Conservation (phyloP, 2,329 filamentous ascomycete species). For the Pestalotiopsis sp. region DNA sequence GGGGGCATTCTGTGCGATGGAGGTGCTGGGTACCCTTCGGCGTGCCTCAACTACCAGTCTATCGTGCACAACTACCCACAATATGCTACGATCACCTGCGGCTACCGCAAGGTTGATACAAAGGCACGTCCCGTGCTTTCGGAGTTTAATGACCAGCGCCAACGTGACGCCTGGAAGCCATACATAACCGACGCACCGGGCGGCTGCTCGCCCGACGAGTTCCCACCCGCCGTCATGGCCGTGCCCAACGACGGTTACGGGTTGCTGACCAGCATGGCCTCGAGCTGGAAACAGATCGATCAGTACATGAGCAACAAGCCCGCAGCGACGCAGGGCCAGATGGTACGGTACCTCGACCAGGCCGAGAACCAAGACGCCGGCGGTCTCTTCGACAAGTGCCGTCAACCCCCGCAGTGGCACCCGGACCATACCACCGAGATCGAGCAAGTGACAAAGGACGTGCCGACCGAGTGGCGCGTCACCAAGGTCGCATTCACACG, state of each 20-base stretch:
- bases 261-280: background rate
- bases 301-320: background rate
- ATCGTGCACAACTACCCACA: background rate
- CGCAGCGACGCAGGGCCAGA: background rate
- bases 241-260: background rate
- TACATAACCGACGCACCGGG: background rate
- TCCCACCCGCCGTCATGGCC: background rate
- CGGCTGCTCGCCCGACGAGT: constrained; percentile 7
- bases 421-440: too few species aligned
- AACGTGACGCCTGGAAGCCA: background rate
- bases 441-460: too few species aligned
- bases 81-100: background rate
- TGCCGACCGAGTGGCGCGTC: background rate
- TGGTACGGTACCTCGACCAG: background rate
- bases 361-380: background rate
- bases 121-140: background rate
- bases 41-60: constrained; percentile 8
- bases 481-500: background rate
- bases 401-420: too few species aligned
- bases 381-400: too few species aligned
- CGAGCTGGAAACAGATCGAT: too few species aligned
- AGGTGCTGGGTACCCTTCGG: background rate
- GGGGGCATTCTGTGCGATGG: background rate
- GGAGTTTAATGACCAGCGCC: background rate
- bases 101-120: background rate